A percentile compares a stretch with the other conserved stretches of the same genome.
Evolutionary conservation across 495 filamentous ascomycete species (phyloP).

Genomic region (Cairneyella variabilis): DNA sequence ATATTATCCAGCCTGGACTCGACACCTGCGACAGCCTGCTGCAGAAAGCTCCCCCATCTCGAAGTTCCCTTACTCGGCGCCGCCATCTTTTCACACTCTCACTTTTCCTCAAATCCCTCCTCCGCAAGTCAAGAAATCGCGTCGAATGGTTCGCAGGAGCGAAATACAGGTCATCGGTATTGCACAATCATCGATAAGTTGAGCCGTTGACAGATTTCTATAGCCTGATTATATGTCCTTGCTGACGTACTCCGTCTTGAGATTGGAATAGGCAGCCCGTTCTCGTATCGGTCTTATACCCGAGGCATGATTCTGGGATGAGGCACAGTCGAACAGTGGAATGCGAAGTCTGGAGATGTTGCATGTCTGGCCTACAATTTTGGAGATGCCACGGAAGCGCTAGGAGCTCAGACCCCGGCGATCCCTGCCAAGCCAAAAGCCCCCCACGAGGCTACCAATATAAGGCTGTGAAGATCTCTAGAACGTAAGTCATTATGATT

Average conservation of each 20-base stretch:
- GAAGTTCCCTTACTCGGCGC: slow-evolving; percentile 39
- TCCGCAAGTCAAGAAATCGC: neutral
- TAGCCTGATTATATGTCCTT: too few relatives aligned
- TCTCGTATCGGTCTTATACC: too few relatives aligned
- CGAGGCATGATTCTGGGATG: too few relatives aligned
- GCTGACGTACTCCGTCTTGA: too few relatives aligned
- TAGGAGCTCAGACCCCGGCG: neutral
- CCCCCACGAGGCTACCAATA: neutral
- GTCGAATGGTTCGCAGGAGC: slow-evolving; percentile 9
- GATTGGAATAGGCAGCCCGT: too few relatives aligned
- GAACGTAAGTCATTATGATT: neutral
- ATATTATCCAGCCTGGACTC: slow-evolving; percentile 93
- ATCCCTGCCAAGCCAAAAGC: neutral
- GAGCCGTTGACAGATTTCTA: too few relatives aligned
- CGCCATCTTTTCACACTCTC: slow-evolving; percentile 26
- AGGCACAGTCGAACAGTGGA: neutral
- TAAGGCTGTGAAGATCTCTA: neutral
- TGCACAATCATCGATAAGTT: neutral
- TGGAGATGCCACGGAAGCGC: neutral
- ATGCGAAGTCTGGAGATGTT: neutral
- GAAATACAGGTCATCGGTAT: slow-evolving; percentile 12
- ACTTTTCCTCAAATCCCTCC: too few relatives aligned
- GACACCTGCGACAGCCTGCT: slow-evolving; percentile 88
- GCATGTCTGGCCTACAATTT: neutral
- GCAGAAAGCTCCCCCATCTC: slow-evolving; percentile 81